A percentile compares a stretch with the other conserved stretches of the same genome.
phyloP scores from a whole-genome alignment of 768 basidiomycete species.

The Mycena rosella region DNA sequence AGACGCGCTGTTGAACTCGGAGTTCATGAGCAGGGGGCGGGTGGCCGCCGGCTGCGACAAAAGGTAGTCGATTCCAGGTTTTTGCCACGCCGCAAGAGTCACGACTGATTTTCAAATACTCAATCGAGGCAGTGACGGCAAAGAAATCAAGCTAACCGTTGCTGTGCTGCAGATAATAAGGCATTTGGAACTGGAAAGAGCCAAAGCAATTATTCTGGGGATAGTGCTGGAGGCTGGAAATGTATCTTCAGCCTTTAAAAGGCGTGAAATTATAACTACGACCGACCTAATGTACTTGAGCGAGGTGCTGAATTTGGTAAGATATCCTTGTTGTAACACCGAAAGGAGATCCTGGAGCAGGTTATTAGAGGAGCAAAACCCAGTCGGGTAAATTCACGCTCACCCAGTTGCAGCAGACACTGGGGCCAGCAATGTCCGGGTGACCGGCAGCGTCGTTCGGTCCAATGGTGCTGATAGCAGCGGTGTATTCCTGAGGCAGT shows the following conservation, averaged over 20 bases:
- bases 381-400: slow-evolving; percentile 23
- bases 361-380: background rate
- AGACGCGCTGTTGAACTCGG: slow-evolving; percentile 67
- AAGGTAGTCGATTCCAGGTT: slow-evolving; percentile 53
- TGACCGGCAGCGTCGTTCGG: slow-evolving; percentile 8
- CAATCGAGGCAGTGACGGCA: background rate
- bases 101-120: slow-evolving; percentile 46
- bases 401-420: slow-evolving; percentile 67
- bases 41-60: slow-evolving; percentile 46
- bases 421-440: slow-evolving; percentile 59
- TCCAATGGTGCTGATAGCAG: slow-evolving; percentile 36
- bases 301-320: slow-evolving; percentile 48
- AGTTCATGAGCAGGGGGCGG: slow-evolving; percentile 59
- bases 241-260: background rate
- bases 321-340: slow-evolving; percentile 58
- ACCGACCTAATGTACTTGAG: slow-evolving; percentile 65
- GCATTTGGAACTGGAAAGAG: slow-evolving; percentile 49
- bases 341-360: slow-evolving; percentile 55
- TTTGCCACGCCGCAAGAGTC: slow-evolving; percentile 59
- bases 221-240: slow-evolving; percentile 62
- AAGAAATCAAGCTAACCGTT: slow-evolving; percentile 50
- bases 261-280: too few relatives aligned
- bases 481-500: slow-evolving; percentile 56
- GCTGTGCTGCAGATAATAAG: slow-evolving; percentile 61
- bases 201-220: slow-evolving; percentile 58